Conservation (phyloP, 2,329 filamentous ascomycete genomes). For the Cladophialophora yegresii region DNA sequence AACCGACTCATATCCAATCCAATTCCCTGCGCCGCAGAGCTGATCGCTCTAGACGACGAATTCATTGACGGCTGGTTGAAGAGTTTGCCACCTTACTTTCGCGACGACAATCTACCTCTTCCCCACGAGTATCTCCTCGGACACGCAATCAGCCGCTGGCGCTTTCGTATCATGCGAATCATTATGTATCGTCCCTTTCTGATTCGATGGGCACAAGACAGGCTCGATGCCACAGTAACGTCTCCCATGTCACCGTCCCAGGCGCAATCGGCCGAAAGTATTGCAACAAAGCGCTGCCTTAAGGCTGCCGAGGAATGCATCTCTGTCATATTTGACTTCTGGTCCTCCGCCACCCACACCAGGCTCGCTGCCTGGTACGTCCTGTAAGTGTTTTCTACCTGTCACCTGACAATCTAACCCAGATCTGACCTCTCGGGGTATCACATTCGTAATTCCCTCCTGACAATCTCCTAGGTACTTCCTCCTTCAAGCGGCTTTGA, state of each 20-base stretch:
- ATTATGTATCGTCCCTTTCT: constrained; percentile 49
- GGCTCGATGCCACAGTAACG: constrained; percentile 29
- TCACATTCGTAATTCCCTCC: background rate
- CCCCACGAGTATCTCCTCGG: constrained; percentile 45
- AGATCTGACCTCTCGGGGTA: background rate
- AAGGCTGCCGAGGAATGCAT: constrained; percentile 48
- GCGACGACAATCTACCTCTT: constrained; percentile 41
- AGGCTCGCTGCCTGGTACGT: constrained; percentile 50
- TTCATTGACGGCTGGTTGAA: constrained; percentile 48
- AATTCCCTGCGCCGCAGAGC: constrained; percentile 46
- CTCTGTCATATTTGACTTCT: constrained; percentile 46
- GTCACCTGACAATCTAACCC: background rate
- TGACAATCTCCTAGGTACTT: constrained; percentile 42
- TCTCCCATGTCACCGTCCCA: constrained; percentile 34
- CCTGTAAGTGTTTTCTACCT: constrained; percentile 36
- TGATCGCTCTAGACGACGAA: constrained; percentile 45
- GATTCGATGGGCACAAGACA: constrained; percentile 36
- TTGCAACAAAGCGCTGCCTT: constrained; percentile 46
- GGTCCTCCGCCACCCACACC: constrained; percentile 45
- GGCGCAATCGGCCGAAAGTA: constrained; percentile 44
- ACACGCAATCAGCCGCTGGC: constrained; percentile 47
- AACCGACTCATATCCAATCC: constrained; percentile 50
- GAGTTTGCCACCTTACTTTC: constrained; percentile 46
- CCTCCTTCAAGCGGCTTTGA: constrained; percentile 50
- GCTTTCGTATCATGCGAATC: constrained; percentile 49